Conservation (phyloP, 257 asterid species). For the Jacaranda copaia region DNA sequence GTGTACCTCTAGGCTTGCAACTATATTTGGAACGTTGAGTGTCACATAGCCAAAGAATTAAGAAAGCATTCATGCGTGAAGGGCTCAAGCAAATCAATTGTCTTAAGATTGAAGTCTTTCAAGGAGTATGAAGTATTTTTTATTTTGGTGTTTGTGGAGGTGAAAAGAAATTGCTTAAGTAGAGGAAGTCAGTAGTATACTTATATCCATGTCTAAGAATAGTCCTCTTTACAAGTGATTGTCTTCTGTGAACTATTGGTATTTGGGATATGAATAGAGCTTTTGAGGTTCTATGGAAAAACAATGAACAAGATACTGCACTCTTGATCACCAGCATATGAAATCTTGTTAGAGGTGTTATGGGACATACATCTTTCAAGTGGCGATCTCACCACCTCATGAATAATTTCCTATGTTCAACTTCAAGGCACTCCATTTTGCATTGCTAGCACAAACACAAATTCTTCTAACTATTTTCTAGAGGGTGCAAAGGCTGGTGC, state of each 20-base stretch:
- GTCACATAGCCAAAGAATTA: slow-evolving; percentile 49
- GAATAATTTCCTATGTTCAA: slow-evolving; percentile 57
- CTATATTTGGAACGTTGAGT: slow-evolving; percentile 80
- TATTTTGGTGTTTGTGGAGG: not conserved
- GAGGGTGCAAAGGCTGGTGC: slow-evolving; percentile 43
- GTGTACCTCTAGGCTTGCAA: slow-evolving; percentile 85
- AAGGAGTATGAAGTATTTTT: not conserved
- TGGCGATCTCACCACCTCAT: slow-evolving; percentile 57
- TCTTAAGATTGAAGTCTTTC: not conserved
- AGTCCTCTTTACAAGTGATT: not conserved
- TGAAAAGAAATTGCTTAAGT: not conserved
- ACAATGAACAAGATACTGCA: slow-evolving; percentile 28
- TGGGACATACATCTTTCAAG: slow-evolving; percentile 52
- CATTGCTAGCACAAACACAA: slow-evolving; percentile 60
- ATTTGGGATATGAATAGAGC: no score
- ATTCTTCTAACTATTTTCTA: slow-evolving; percentile 50
- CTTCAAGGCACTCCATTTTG: slow-evolving; percentile 60
- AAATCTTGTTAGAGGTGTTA: slow-evolving; percentile 52
- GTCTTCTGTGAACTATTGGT: no score
- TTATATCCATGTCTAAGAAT: not conserved
- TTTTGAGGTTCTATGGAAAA: no score
- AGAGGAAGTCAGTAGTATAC: not conserved
- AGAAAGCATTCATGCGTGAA: not conserved
- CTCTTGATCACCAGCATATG: slow-evolving; percentile 51
- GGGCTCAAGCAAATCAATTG: not conserved